phyloP scores from a whole-genome alignment of 345 rosid genomes.

The Rhodamnia rubescens region DNA sequence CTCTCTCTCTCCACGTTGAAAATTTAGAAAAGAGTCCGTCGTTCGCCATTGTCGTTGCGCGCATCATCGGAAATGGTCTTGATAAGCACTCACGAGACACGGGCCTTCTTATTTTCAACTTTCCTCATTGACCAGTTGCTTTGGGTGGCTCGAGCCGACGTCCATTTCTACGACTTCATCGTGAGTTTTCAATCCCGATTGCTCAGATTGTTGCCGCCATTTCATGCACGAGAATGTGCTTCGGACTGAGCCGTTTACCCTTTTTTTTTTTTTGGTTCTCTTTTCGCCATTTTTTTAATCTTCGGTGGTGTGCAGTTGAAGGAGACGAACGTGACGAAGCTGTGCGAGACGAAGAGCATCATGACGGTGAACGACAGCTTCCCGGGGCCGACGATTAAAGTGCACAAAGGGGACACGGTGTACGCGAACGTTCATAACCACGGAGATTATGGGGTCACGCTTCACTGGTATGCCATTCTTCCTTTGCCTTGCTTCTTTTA shows the following conservation, averaged over 20 bases:
- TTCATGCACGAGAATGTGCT: neutral
- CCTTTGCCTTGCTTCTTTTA: neutral
- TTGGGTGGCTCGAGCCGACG: neutral
- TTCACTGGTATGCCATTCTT: conserved; percentile 16
- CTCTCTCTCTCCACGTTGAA: neutral
- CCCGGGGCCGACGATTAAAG: conserved; percentile 17
- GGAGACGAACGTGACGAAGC: conserved; percentile 10
- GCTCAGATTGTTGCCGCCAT: neutral
- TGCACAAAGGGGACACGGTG: conserved; percentile 19
- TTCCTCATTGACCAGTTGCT: neutral
- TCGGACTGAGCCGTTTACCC: neutral
- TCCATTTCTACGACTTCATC: conserved; percentile 4
- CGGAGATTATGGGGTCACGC: conserved; percentile 18
- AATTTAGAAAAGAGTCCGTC: neutral
- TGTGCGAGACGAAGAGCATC: conserved; percentile 9
- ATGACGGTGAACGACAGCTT: conserved; percentile 13
- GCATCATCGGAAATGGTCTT: neutral
- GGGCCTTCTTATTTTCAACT: neutral
- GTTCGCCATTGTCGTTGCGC: neutral
- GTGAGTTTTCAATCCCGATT: neutral
- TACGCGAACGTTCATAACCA: conserved; percentile 15
- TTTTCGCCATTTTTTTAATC: neutral
- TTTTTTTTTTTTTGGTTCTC: neutral
- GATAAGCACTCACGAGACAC: neutral
- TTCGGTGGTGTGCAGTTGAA: conserved; percentile 2